Conservation (phyloP, 345 rosid species). For the Dovyalis caffra region DNA sequence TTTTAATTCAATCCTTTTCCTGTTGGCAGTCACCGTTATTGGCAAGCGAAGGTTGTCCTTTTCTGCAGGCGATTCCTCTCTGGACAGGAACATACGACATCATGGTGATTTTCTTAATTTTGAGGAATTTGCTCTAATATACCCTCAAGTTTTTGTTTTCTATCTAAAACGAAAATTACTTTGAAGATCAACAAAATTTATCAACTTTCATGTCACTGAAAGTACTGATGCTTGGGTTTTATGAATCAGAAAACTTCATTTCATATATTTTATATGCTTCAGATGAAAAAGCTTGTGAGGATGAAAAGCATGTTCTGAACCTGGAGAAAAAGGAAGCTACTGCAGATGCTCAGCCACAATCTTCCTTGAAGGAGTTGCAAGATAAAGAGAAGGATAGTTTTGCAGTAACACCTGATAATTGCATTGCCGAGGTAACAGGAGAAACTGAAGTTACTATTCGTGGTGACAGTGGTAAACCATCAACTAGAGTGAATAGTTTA, state of each 20-base stretch:
- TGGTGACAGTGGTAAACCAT: neutral
- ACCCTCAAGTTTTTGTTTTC: neutral
- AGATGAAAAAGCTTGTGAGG: slow-evolving; percentile 1
- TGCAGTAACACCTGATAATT: neutral
- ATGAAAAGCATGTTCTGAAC: neutral
- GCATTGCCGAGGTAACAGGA: neutral
- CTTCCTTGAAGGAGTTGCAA: slow-evolving; percentile 10
- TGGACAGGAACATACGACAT: neutral
- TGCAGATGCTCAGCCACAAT: slow-evolving; percentile 5
- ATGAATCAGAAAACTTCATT: neutral
- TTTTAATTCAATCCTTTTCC: neutral
- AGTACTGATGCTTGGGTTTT: neutral
- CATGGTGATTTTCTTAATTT: neutral
- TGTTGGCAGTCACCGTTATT: neutral
- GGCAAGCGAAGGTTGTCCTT: neutral
- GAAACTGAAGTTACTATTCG: neutral
- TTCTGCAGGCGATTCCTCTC: too few species aligned
- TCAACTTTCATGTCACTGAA: neutral
- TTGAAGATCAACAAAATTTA: neutral
- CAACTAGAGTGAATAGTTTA: neutral
- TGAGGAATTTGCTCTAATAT: neutral
- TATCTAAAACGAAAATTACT: neutral
- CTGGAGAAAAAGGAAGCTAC: neutral
- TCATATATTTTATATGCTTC: neutral
- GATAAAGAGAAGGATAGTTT: neutral